Percentiles rank a stretch among this genome's conserved stretches.
Evolutionary conservation across 805 yeast genomes (phyloP).

Genomic region (Millerozyma miso): DNA sequence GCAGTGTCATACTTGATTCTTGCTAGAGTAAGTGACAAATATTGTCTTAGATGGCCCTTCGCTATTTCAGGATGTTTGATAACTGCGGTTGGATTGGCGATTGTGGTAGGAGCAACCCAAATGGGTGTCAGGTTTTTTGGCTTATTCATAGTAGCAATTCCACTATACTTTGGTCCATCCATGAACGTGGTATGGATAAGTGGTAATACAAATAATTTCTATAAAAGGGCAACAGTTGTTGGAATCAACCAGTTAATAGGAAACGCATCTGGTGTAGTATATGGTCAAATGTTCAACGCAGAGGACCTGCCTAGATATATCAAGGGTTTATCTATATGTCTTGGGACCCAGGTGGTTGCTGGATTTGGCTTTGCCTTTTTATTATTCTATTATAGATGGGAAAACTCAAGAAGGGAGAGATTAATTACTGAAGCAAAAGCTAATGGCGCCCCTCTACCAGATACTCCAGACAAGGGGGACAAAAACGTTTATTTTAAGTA

Average conservation of each 20-base stretch:
- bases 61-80: constrained; percentile 19
- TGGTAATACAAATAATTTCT: constrained; percentile 38
- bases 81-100: constrained; percentile 28
- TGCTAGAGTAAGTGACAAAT: constrained; percentile 23
- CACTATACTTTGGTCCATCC: constrained; percentile 35
- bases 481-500: constrained; percentile 2
- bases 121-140: constrained; percentile 35
- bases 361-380: constrained; percentile 3
- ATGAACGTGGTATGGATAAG: constrained; percentile 42
- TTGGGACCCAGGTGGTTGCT: constrained; percentile 3
- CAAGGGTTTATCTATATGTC: constrained; percentile 3
- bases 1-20: constrained; percentile 20
- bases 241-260: constrained; percentile 43
- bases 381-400: constrained; percentile 3
- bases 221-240: constrained; percentile 39
- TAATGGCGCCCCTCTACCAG: not conserved
- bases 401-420: constrained; percentile 2
- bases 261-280: constrained; percentile 42
- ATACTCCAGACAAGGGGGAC: constrained; percentile 2
- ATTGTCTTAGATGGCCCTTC: constrained; percentile 15
- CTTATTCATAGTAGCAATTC: constrained; percentile 29
- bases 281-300: constrained; percentile 24
- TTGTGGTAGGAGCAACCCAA: constrained; percentile 23
- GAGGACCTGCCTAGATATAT: constrained; percentile 5
- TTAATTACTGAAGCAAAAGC: constrained; percentile 1